Conservation (phyloP, 1,139 yeast species). For the Kodamaea ohmeri region DNA sequence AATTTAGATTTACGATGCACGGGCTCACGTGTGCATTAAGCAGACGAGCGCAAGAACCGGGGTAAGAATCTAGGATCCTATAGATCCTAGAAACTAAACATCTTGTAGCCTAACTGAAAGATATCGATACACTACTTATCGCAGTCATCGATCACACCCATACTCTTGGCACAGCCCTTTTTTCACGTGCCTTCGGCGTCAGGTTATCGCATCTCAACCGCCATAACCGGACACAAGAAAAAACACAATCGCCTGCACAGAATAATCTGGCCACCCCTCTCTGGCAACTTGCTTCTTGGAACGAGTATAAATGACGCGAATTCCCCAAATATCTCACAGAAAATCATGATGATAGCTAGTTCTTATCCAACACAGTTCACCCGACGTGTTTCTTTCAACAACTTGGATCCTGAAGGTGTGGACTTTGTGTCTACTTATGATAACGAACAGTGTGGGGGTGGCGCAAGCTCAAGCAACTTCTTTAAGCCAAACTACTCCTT, state of each 20-base stretch:
- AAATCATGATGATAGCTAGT: constrained; percentile 9
- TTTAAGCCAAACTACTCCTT: constrained; percentile 11
- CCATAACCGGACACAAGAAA: constrained; percentile 4
- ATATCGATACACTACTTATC: too few species aligned
- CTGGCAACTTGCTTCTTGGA: not conserved
- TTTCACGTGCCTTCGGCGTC: too few species aligned
- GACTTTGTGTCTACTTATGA: constrained; percentile 1
- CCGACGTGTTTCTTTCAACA: constrained; percentile 47
- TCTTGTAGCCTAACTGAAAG: too few species aligned
- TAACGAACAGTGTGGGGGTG: constrained; percentile 3
- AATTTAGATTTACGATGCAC: too few species aligned
- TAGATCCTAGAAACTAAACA: too few species aligned
- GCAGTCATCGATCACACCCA: too few species aligned
- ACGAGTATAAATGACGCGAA: constrained; percentile 1
- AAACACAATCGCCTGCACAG: constrained; percentile 3
- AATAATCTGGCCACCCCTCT: constrained; percentile 4
- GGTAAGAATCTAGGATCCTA: too few species aligned
- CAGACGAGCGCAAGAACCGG: too few species aligned
- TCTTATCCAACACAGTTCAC: constrained; percentile 19
- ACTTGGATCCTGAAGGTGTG: constrained; percentile 31
- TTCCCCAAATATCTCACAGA: constrained; percentile 1
- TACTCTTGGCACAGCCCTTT: too few species aligned
- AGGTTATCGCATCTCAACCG: not conserved
- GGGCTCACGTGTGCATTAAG: too few species aligned
- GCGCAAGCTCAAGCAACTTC: constrained; percentile 2